Conservation (phyloP, 2,329 filamentous ascomycete species). For the Xylaria sp. region DNA sequence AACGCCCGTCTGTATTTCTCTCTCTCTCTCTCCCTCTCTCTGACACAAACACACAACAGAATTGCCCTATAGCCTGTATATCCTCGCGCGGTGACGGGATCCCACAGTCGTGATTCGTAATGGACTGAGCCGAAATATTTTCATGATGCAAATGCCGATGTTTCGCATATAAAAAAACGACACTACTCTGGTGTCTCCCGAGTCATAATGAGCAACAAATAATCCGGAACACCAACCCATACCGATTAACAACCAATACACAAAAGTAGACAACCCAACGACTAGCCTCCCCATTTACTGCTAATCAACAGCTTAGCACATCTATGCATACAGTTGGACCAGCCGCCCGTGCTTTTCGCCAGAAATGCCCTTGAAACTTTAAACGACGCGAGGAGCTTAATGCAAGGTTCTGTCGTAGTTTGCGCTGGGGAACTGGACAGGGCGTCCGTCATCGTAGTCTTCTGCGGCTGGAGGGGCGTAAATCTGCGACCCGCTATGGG, state of each 20-base stretch:
- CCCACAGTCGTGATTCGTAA: constrained; percentile 30
- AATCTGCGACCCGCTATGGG: constrained; percentile 43
- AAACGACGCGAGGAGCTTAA: constrained; percentile 34
- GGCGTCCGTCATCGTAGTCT: constrained; percentile 58
- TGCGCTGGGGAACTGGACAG: constrained; percentile 65
- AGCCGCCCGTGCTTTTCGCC: constrained; percentile 14
- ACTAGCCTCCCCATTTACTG: constrained; percentile 22
- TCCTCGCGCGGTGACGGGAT: constrained; percentile 20
- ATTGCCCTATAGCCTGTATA: constrained; percentile 17
- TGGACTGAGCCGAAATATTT: constrained; percentile 9
- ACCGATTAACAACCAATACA: constrained; percentile 30
- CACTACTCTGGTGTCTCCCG: constrained; percentile 41
- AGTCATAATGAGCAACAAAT: constrained; percentile 35
- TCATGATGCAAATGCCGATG: constrained; percentile 30
- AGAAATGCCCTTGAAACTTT: background rate
- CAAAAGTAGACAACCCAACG: constrained; percentile 23
- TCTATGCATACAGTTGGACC: constrained; percentile 22
- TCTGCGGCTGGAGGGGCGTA: constrained; percentile 56
- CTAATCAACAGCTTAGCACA: constrained; percentile 24
- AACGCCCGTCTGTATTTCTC: constrained; percentile 15
- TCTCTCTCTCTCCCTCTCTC: no score
- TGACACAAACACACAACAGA: constrained; percentile 1
- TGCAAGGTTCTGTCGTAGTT: constrained; percentile 65
- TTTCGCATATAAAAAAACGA: constrained; percentile 37
- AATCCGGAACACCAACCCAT: constrained; percentile 39